Conservation (phyloP, 352 stramenopile species). For the Phytophthora cajani region DNA sequence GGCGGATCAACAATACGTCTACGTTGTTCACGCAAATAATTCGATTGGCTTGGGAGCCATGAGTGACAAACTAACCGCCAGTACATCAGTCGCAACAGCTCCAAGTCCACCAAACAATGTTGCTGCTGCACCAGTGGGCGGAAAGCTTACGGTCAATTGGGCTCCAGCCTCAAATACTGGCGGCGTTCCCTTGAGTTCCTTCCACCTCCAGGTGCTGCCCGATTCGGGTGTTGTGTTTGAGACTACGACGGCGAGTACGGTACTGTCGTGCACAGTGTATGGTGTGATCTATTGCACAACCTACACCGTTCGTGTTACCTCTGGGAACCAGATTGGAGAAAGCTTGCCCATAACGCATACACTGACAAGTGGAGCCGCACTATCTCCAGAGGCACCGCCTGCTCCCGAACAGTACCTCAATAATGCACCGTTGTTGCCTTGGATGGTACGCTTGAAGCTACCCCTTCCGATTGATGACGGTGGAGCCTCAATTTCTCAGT, state of each 20-base stretch:
- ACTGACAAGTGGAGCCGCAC: constrained; percentile 39
- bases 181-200: constrained; percentile 41
- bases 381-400: constrained; percentile 29
- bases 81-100: constrained; percentile 32
- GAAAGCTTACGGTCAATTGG: constrained; percentile 45
- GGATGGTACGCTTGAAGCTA: constrained; percentile 45
- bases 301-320: constrained; percentile 40
- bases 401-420: constrained; percentile 29
- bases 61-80: constrained; percentile 38
- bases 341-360: constrained; percentile 5
- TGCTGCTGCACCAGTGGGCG: constrained; percentile 26
- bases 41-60: constrained; percentile 32
- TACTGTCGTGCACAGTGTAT: constrained; percentile 26
- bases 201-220: constrained; percentile 20
- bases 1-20: constrained; percentile 43
- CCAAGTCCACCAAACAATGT: constrained; percentile 30
- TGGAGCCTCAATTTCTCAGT: constrained; percentile 36
- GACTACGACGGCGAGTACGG: constrained; percentile 10
- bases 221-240: constrained; percentile 1
- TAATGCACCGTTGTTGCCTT: constrained; percentile 21
- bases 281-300: constrained; percentile 27
- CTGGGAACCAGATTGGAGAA: constrained; percentile 36
- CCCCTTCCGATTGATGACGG: constrained; percentile 50
- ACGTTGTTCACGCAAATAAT: constrained; percentile 53
- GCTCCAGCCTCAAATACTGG: constrained; percentile 39